Percentiles rank a stretch among this genome's conserved stretches.
phyloP scores from a whole-genome alignment of 2,329 filamentous ascomycete species.

The Phialophora chinensis region DNA sequence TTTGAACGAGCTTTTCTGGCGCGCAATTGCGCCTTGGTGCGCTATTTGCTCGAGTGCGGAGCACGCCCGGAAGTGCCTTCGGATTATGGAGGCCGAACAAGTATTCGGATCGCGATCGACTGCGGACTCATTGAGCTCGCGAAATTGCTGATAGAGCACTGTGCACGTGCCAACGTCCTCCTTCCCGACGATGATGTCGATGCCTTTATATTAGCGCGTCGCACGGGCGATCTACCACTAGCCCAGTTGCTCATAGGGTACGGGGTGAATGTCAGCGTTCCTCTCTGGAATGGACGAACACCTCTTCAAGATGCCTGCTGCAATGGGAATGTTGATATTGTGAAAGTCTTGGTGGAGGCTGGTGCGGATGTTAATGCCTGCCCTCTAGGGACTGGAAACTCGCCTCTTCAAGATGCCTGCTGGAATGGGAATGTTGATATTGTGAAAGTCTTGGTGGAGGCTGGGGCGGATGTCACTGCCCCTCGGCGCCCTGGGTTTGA shows the following conservation, averaged over 20 bases:
- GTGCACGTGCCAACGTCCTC: neutral
- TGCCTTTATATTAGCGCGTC: neutral
- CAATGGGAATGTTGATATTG: slow-evolving; percentile 29
- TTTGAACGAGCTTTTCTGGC: neutral
- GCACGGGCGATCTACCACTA: neutral
- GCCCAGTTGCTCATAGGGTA: neutral
- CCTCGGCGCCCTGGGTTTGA: slow-evolving; percentile 26
- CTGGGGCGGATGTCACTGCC: slow-evolving; percentile 38
- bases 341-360: slow-evolving; percentile 37
- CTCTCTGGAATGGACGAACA: neutral
- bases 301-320: slow-evolving; percentile 32
- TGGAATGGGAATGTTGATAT: slow-evolving; percentile 25
- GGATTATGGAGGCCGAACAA: neutral
- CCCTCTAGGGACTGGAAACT: no score
- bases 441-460: slow-evolving; percentile 37
- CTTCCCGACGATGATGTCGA: neutral
- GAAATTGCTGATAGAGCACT: neutral
- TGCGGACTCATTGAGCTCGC: neutral
- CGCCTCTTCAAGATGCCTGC: slow-evolving; percentile 14
- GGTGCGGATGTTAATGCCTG: slow-evolving; percentile 38
- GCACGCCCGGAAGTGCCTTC: neutral
- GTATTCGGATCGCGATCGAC: neutral
- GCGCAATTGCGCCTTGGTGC: neutral
- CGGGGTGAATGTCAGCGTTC: slow-evolving; percentile 20
- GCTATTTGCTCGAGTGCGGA: neutral